Conservation (phyloP, 1,284 basidiomycete species). For the Takashimella koratensis region DNA sequence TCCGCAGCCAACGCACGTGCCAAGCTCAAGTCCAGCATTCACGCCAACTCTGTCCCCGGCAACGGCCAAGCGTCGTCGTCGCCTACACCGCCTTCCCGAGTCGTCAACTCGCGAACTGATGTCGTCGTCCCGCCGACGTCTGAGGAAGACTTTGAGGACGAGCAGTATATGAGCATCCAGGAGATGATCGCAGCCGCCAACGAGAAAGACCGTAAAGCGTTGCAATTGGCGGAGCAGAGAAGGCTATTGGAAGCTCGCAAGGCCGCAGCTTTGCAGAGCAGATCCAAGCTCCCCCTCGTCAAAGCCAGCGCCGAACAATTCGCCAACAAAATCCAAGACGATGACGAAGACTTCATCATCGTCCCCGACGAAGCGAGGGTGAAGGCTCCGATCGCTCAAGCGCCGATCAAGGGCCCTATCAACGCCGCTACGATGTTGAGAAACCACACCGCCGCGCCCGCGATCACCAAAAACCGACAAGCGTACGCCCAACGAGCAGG, state of each 20-base stretch:
- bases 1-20: conserved; percentile 8
- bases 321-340: too few relatives aligned
- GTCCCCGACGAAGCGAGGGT: conserved; percentile 1
- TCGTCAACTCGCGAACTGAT: background rate
- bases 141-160: conserved; percentile 14
- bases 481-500: conserved; percentile 18
- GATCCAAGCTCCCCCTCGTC: background rate
- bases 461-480: conserved; percentile 20
- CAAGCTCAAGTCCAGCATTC: background rate
- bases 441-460: conserved; percentile 4
- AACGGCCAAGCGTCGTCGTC: conserved; percentile 9
- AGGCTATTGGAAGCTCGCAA: conserved; percentile 2
- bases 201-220: conserved; percentile 1
- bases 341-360: conserved; percentile 25
- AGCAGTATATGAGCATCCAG: background rate
- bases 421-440: conserved; percentile 25
- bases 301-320: background rate
- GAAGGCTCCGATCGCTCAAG: background rate
- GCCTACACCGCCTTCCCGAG: conserved; percentile 10
- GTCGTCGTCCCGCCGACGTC: conserved; percentile 9
- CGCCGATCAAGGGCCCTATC: conserved; percentile 1
- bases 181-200: background rate
- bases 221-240: background rate
- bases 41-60: background rate
- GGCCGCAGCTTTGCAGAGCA: background rate